phyloP scores from a whole-genome alignment of 129 eudicot genomes.

The Centella asiatica region DNA sequence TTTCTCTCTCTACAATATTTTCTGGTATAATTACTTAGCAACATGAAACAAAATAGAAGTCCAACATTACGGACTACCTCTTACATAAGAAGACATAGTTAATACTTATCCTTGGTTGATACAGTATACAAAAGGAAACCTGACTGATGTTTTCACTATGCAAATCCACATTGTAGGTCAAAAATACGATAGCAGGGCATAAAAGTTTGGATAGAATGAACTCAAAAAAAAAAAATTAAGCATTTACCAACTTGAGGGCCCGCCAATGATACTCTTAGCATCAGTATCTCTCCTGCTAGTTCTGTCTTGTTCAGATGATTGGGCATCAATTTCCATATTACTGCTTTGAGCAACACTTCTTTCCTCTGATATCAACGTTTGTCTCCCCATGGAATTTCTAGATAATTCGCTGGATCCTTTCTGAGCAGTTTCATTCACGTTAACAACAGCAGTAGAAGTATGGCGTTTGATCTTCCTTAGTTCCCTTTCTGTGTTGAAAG shows the following conservation, averaged over 20 bases:
- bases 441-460: conserved; percentile 27
- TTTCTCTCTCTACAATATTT: too few species aligned
- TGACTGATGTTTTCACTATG: neutral
- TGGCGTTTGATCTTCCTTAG: conserved; percentile 63
- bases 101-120: too few species aligned
- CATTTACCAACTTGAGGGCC: conserved; percentile 72
- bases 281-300: conserved; percentile 20
- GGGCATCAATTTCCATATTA: conserved; percentile 34
- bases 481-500: conserved; percentile 52
- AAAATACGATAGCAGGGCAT: neutral
- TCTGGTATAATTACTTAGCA: too few species aligned
- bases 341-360: conserved; percentile 22
- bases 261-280: conserved; percentile 31
- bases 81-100: too few species aligned
- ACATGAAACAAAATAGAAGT: too few species aligned
- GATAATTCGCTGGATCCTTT: conserved; percentile 20
- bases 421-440: conserved; percentile 21
- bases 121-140: too few species aligned
- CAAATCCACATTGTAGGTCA: neutral
- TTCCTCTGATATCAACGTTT: conserved; percentile 24
- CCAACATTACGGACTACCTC: too few species aligned
- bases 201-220: neutral
- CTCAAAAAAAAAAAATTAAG: too few species aligned
- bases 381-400: conserved; percentile 32
- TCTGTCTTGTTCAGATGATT: conserved; percentile 23